Percentiles rank a stretch among this genome's conserved stretches.
Evolutionary conservation across 192 early-diverging fungal genomes (phyloP).

Genomic region (Backusella australiensis): DNA sequence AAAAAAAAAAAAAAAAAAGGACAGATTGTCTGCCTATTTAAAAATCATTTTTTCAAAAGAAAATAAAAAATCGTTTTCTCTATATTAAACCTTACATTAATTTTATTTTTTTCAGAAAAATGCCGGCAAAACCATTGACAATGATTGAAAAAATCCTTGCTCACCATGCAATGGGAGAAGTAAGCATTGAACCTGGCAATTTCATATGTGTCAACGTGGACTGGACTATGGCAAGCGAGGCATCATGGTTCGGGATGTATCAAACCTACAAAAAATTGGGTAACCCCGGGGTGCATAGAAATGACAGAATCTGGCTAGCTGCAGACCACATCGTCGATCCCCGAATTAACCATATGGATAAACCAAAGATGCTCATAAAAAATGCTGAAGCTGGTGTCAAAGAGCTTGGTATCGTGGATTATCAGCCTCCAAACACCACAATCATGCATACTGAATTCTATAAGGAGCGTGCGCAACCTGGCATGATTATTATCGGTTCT

Average conservation of each 20-base stretch:
- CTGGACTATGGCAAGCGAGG: constrained; percentile 80
- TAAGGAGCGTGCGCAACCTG: constrained; percentile 78
- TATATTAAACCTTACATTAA: background rate
- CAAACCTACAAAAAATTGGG: constrained; percentile 80
- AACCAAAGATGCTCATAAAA: constrained; percentile 65
- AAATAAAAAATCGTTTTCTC: background rate
- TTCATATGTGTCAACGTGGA: constrained; percentile 81
- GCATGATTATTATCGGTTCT: constrained; percentile 77
- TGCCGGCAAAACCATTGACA: constrained; percentile 55
- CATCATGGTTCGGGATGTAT: constrained; percentile 87
- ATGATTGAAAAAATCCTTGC: constrained; percentile 78
- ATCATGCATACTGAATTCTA: constrained; percentile 87
- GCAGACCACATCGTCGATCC: constrained; percentile 79
- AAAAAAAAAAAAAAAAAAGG: background rate
- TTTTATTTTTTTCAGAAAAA: background rate
- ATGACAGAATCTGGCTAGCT: constrained; percentile 82
- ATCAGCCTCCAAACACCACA: constrained; percentile 73
- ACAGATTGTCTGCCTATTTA: background rate
- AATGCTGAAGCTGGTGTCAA: constrained; percentile 66
- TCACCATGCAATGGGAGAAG: constrained; percentile 72
- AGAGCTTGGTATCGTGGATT: constrained; percentile 71
- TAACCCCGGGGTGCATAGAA: constrained; percentile 70
- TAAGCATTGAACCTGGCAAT: constrained; percentile 71
- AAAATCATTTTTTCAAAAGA: background rate
- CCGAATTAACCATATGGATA: constrained; percentile 66